These are phyloP conservation scores for Rhizophora apiculata DNA, from an alignment of 345 rosid genomes.

Conservation along the genomic window DNA sequence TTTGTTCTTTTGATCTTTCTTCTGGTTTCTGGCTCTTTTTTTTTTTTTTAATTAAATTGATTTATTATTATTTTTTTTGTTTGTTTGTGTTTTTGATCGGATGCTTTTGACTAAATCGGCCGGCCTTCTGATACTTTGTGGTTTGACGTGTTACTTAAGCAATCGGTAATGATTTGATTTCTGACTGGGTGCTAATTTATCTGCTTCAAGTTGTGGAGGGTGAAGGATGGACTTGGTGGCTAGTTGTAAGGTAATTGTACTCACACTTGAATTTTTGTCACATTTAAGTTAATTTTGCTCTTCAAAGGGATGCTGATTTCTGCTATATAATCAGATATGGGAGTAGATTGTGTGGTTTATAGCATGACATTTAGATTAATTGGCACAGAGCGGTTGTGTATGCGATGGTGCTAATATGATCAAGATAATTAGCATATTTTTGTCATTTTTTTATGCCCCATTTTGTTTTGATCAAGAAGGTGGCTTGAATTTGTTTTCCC, in stretches of 20 bases:
- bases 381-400: too few relatives aligned
- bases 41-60: constrained; percentile 1
- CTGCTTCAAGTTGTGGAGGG: constrained; percentile 18
- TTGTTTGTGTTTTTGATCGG: constrained; percentile 8
- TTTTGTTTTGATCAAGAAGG: background rate
- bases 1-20: background rate
- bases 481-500: too few relatives aligned
- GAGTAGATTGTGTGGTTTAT: too few relatives aligned
- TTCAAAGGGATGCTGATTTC: too few relatives aligned
- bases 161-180: constrained; percentile 23
- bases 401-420: too few relatives aligned
- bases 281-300: too few relatives aligned
- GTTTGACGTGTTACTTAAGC: constrained; percentile 19
- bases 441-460: background rate
- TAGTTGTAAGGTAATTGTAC: constrained; percentile 62
- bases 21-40: background rate
- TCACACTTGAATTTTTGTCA: too few relatives aligned
- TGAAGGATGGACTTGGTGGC: constrained; percentile 71
- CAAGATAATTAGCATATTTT: too few relatives aligned
- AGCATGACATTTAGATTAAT: too few relatives aligned
- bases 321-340: too few relatives aligned
- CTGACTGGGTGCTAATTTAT: constrained; percentile 26
- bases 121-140: constrained; percentile 26
- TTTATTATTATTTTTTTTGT: constrained; percentile 11
- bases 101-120: constrained; percentile 38